A percentile compares a stretch with the other conserved stretches of the same genome.
Conservation (phyloP, 345 rosid species). For the Theobroma cacao region DNA sequence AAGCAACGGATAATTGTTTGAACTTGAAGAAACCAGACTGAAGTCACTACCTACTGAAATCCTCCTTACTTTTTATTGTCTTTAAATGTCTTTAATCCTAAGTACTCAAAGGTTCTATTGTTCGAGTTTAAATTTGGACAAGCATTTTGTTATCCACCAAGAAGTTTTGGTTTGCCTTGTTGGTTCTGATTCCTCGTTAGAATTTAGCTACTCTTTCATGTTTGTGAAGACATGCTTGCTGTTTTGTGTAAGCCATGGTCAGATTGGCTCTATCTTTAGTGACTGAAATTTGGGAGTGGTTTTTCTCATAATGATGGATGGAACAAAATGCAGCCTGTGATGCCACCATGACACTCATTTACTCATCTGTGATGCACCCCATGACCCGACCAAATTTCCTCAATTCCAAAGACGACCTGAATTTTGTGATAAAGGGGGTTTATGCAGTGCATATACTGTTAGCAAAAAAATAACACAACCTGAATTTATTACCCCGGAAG, state of each 20-base stretch:
- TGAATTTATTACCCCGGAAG: constrained; percentile 16
- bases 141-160: too few species aligned
- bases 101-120: too few species aligned
- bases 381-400: too few species aligned
- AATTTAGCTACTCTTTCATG: background rate
- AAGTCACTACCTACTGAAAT: constrained; percentile 6
- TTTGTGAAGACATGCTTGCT: background rate
- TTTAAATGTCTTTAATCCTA: background rate
- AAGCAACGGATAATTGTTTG: constrained; percentile 80
- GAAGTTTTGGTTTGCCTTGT: background rate
- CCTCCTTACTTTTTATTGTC: background rate
- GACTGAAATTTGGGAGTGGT: background rate
- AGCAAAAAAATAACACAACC: constrained; percentile 16
- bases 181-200: background rate
- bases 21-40: constrained; percentile 84
- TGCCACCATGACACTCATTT: too few species aligned
- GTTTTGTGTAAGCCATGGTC: background rate
- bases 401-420: too few species aligned
- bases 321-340: too few species aligned
- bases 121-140: too few species aligned
- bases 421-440: constrained; percentile 6
- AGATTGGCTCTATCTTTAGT: too few species aligned
- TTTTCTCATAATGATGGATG: background rate
- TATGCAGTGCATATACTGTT: constrained; percentile 11
- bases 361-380: too few species aligned